These are phyloP conservation scores for Holtermannia corniformis DNA, from an alignment of 768 basidiomycete genomes.

Conservation along the genomic window DNA sequence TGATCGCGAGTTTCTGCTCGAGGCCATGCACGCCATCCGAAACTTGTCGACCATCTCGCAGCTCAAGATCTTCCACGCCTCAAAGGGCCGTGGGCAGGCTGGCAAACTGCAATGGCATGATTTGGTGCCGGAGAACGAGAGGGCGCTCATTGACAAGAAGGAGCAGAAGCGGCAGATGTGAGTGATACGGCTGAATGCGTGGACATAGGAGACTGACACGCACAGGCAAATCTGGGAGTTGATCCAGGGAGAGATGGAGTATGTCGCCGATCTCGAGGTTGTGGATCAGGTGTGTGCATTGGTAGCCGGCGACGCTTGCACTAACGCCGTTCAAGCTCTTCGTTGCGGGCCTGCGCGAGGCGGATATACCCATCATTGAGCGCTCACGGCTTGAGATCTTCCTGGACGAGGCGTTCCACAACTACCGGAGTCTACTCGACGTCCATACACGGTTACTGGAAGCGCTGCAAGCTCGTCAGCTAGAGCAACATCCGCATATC, in stretches of 20 bases:
- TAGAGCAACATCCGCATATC: conserved; percentile 41
- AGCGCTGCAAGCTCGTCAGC: conserved; percentile 35
- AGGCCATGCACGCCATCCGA: conserved; percentile 75
- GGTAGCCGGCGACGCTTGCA: not conserved
- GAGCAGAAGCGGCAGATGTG: conserved; percentile 79
- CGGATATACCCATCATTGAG: conserved; percentile 55
- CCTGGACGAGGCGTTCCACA: conserved; percentile 81
- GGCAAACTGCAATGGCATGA: conserved; percentile 87
- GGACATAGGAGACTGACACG: not conserved
- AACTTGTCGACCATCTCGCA: conserved; percentile 71
- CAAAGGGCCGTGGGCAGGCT: conserved; percentile 71
- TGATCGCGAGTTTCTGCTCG: conserved; percentile 69
- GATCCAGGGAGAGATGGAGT: conserved; percentile 92
- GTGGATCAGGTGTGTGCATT: conserved; percentile 56
- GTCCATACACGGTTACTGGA: conserved; percentile 36
- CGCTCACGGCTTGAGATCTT: conserved; percentile 58
- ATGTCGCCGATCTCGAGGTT: conserved; percentile 82
- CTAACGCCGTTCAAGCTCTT: conserved; percentile 75
- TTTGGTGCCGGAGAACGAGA: conserved; percentile 60
- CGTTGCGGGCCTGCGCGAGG: conserved; percentile 42
- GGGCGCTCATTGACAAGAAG: conserved; percentile 56
- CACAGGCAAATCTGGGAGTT: conserved; percentile 83
- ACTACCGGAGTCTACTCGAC: conserved; percentile 56
- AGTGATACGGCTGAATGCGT: conserved; percentile 27
- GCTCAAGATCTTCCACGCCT: conserved; percentile 78